Base-by-base conservation (phyloP, 768 basidiomycete genomes). In the Suillus bovinus region DNA sequence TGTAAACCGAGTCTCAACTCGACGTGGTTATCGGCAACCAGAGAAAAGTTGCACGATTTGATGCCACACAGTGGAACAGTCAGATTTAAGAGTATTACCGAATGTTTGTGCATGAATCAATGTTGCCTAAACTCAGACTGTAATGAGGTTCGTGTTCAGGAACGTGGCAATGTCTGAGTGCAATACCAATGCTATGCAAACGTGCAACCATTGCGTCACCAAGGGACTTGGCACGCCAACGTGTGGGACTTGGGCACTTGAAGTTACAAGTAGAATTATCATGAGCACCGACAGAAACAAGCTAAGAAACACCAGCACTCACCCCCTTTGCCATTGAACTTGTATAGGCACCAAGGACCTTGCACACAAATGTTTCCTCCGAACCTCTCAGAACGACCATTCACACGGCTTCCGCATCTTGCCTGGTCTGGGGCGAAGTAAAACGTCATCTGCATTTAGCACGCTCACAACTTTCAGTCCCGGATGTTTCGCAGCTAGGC, bases 151-250 rank as follows among this genome's bases (percentile, higher is more conserved):
- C 59, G 20, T 80, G 67, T 22, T 83, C 83, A n/a, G 84, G 85
- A 36, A 86, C 80, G 64, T 86, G 84, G 61, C 84, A 85, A 64
- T 86, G 85, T 34, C 80, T 84, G 33, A 86, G 70, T 6, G 82
- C 81, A 9, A 72, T 72, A 22, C 76, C 77, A 44, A 80, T 70
- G 20, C 76, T 77, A 36, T 68, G 72, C 13, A 76, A 70, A 58
- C 73, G 67, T 44, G 67, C 69, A 1, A 73, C 74, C 2, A 71
- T 59, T 0, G 74, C 75, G 60, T 76, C 68, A 11, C 79, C 78
- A 6, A 79, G 70, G 3, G 61, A 44, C 47, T 76, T 75, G 2
- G 64, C 59, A 47, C 62, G 60, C 27, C 60, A 61, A 22, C 65
- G 47, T 11, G 64, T 70, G 41, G 68, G 69, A 24, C 13, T 55